phyloP scores from a whole-genome alignment of 1,284 basidiomycete species.

The Wolfiporia cocos region DNA sequence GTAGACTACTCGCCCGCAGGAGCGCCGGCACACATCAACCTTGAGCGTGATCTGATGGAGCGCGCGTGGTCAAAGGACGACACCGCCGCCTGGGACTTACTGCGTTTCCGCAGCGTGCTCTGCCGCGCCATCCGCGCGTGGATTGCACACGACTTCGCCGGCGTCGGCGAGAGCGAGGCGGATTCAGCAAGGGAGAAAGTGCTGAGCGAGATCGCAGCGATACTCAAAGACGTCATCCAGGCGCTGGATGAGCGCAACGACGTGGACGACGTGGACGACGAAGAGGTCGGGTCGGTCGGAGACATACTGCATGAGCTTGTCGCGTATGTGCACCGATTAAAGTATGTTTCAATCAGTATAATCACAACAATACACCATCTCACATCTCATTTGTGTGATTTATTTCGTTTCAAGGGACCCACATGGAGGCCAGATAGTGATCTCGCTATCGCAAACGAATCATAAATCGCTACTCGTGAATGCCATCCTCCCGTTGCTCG shows the following conservation, averaged over 20 bases:
- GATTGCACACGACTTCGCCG: slow-evolving; percentile 34
- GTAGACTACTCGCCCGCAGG: slow-evolving; percentile 52
- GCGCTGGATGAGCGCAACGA: slow-evolving; percentile 63
- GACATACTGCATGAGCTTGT: slow-evolving; percentile 51
- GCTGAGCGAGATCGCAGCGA: slow-evolving; percentile 59
- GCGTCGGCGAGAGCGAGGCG: slow-evolving; percentile 6
- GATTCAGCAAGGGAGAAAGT: slow-evolving; percentile 43
- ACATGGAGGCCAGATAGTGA: slow-evolving; percentile 44
- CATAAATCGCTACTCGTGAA: slow-evolving; percentile 53
- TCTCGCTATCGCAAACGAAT: slow-evolving; percentile 45
- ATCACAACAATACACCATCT: neutral
- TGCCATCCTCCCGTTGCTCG: slow-evolving; percentile 51
- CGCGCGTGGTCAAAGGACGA: slow-evolving; percentile 66
- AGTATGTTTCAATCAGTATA: slow-evolving; percentile 31
- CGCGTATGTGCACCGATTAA: slow-evolving; percentile 47
- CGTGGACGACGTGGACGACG: slow-evolving; percentile 52
- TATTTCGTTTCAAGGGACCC: slow-evolving; percentile 33
- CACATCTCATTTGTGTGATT: neutral
- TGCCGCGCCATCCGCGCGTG: slow-evolving; percentile 49
- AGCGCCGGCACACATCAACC: slow-evolving; percentile 47
- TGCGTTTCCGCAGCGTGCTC: slow-evolving; percentile 48
- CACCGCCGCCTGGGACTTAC: slow-evolving; percentile 53
- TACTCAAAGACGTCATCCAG: slow-evolving; percentile 64
- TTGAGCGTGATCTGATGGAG: slow-evolving; percentile 59
- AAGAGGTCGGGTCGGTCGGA: slow-evolving; percentile 58